These are phyloP conservation scores for Pleomassaria siparia DNA, from an alignment of 2,329 filamentous ascomycete species.

Conservation along the genomic window DNA sequence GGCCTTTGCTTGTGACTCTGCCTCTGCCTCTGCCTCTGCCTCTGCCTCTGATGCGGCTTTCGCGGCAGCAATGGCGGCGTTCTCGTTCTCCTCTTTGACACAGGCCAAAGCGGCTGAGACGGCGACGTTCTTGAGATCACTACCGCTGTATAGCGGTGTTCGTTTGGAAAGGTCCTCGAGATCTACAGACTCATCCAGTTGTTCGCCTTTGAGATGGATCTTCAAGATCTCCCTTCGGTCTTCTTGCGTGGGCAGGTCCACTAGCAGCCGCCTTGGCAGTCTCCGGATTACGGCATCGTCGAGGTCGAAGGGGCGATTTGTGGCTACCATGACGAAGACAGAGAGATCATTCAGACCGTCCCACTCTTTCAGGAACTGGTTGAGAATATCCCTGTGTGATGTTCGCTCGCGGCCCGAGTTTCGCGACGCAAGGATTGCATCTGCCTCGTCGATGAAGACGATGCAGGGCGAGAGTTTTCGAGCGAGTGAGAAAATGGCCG, in stretches of 20 bases:
- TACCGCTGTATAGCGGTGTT: conserved; percentile 79
- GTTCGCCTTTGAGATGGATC: conserved; percentile 71
- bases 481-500: conserved; percentile 86
- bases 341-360: conserved; percentile 82
- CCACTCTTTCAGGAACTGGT: conserved; percentile 96
- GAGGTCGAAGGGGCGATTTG: conserved; percentile 91
- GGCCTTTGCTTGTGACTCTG: too few species aligned
- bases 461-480: conserved; percentile 90
- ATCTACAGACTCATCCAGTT: conserved; percentile 61
- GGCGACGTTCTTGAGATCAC: conserved; percentile 79
- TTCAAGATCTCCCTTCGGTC: conserved; percentile 69
- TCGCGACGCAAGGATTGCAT: conserved; percentile 83
- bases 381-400: conserved; percentile 85
- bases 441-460: conserved; percentile 96
- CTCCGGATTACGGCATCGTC: conserved; percentile 84
- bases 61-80: conserved; percentile 30
- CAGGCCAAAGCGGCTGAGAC: conserved; percentile 79
- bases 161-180: conserved; percentile 64
- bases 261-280: conserved; percentile 69
- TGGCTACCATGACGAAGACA: conserved; percentile 97
- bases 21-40: conserved; percentile 29
- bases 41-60: conserved; percentile 27
- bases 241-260: conserved; percentile 68
- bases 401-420: conserved; percentile 65
- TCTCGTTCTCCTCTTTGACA: conserved; percentile 70